These are phyloP conservation scores for Termitomyces titanicus DNA, from an alignment of 768 basidiomycete genomes.

Conservation along the genomic window DNA sequence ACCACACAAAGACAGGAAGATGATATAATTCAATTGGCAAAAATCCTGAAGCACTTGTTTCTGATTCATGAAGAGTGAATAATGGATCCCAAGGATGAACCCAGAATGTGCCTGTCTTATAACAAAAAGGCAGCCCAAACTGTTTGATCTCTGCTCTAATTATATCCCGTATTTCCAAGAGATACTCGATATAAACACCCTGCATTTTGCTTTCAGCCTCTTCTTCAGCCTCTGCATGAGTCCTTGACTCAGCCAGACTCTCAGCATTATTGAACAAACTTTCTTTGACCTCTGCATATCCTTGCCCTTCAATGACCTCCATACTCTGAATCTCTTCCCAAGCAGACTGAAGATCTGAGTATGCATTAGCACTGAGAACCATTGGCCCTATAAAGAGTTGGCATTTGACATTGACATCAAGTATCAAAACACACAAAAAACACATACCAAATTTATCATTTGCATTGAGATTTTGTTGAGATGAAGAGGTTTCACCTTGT, in stretches of 20 bases:
- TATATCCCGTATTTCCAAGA: background rate
- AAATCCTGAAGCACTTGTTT: background rate
- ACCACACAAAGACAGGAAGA: constrained; percentile 2
- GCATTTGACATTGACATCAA: no score
- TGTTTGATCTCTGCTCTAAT: background rate
- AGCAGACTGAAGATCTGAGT: no score
- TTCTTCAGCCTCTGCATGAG: background rate
- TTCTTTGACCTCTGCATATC: no score
- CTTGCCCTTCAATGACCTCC: background rate
- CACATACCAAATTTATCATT: no score
- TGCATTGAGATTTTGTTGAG: no score
- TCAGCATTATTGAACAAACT: background rate
- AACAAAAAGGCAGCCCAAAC: background rate
- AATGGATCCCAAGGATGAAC: background rate
- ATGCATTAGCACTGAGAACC: no score
- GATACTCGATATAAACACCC: background rate
- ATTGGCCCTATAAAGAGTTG: no score
- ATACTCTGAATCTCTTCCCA: no score
- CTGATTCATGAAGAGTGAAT: background rate
- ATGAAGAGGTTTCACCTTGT: no score
- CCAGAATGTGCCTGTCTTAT: background rate
- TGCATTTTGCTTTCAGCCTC: background rate
- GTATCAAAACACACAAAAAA: no score
- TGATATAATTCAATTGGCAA: background rate
- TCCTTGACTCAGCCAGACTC: background rate